These are phyloP conservation scores for Fomes fomentarius DNA, from an alignment of 1,284 basidiomycete genomes.

Conservation along the genomic window DNA sequence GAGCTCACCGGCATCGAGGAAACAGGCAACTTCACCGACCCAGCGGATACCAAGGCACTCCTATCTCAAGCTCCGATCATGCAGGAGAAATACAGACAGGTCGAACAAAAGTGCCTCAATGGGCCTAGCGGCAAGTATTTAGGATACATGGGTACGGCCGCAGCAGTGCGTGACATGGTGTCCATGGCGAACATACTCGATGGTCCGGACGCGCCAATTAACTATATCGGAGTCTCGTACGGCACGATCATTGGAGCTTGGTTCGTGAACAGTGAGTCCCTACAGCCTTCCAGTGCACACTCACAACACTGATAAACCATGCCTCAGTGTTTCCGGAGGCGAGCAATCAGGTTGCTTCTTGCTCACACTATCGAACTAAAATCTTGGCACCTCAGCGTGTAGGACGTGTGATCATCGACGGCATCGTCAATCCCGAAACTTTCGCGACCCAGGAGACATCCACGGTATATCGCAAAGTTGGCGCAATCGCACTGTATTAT, in stretches of 20 bases:
- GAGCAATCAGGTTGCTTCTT: background rate
- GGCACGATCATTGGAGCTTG: constrained; percentile 18
- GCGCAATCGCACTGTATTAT: too few relatives aligned
- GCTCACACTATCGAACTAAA: background rate
- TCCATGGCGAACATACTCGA: constrained; percentile 21
- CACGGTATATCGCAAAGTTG: too few relatives aligned
- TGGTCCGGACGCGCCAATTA: constrained; percentile 12
- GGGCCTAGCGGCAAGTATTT: background rate
- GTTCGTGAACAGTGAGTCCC: constrained; percentile 21
- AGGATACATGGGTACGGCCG: constrained; percentile 21
- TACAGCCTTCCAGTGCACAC: background rate
- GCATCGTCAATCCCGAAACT: constrained; percentile 2
- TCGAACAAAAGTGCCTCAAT: constrained; percentile 4
- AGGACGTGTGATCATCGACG: constrained; percentile 4
- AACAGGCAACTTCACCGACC: constrained; percentile 12
- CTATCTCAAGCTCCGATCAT: constrained; percentile 8
- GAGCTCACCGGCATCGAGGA: constrained; percentile 11
- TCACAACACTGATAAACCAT: background rate
- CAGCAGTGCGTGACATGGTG: constrained; percentile 19
- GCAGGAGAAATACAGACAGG: constrained; percentile 15
- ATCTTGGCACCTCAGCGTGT: background rate
- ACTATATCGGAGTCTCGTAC: constrained; percentile 19
- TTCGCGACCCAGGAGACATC: constrained; percentile 1
- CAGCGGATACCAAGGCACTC: constrained; percentile 2
- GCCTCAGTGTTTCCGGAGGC: background rate